Percentiles rank a stretch among this genome's conserved stretches.
phyloP scores from a whole-genome alignment of 2,329 filamentous ascomycete genomes.

The Diaporthe destruens region DNA sequence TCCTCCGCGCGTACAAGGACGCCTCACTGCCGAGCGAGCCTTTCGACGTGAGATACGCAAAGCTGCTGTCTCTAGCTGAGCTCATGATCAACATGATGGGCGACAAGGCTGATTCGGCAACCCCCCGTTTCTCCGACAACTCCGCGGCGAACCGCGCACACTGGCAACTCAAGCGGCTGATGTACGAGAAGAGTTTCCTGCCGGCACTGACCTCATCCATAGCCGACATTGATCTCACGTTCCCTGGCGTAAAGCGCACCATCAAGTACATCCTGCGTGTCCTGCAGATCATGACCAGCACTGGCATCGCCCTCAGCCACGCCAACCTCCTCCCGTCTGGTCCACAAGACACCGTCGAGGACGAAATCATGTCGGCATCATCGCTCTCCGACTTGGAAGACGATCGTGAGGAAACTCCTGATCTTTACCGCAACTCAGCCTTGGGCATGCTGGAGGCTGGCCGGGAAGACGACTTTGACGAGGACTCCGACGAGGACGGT shows the following conservation, averaged over 20 bases:
- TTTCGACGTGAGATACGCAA: conserved; percentile 87
- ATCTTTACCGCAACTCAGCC: conserved; percentile 96
- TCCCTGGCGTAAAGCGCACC: conserved; percentile 90
- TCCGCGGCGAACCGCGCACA: conserved; percentile 69
- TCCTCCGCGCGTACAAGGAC: conserved; percentile 91
- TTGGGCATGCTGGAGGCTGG: conserved; percentile 93
- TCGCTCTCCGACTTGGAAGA: conserved; percentile 91
- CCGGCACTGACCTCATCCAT: conserved; percentile 90
- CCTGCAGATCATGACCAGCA: conserved; percentile 86
- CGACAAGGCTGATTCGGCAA: conserved; percentile 72
- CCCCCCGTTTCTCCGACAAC: conserved; percentile 49
- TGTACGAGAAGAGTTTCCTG: conserved; percentile 99
- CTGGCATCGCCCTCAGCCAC: conserved; percentile 87
- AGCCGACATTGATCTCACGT: conserved; percentile 95
- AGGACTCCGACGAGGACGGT: conserved; percentile 73
- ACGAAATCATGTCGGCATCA: conserved; percentile 88
- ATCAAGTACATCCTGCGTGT: conserved; percentile 97
- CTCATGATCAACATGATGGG: conserved; percentile 94
- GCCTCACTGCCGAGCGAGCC: conserved; percentile 83
- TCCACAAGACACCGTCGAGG: conserved; percentile 77
- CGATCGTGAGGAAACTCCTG: conserved; percentile 92
- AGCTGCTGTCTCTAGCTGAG: conserved; percentile 88
- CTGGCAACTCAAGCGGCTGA: conserved; percentile 88
- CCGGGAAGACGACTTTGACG: conserved; percentile 84
- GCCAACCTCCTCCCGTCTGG: conserved; percentile 75